Evolutionary conservation across 78 protist genomes (phyloP).

Genomic region (Protostelium mycophagum): DNA sequence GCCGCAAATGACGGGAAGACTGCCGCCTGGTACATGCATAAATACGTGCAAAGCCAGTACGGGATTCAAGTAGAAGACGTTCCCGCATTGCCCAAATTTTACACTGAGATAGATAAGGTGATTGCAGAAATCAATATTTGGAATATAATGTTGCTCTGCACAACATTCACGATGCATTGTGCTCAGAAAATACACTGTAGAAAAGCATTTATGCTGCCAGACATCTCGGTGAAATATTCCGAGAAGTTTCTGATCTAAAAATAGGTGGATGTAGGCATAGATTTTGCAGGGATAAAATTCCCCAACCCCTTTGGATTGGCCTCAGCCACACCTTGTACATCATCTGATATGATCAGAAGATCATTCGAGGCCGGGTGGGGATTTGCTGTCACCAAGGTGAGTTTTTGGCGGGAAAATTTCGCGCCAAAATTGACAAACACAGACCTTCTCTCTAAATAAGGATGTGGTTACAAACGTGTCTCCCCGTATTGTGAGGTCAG

Average conservation of each 20-base stretch:
- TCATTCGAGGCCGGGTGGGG: slow-evolving; percentile 98
- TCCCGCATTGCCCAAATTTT: slow-evolving; percentile 81
- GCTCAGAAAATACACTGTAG: too few species aligned
- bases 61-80: slow-evolving; percentile 52
- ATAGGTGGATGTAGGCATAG: slow-evolving; percentile 85
- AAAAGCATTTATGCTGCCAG: too few species aligned
- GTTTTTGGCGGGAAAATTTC: too few species aligned
- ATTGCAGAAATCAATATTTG: slow-evolving; percentile 71
- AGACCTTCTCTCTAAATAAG: slow-evolving; percentile 89
- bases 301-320: slow-evolving; percentile 96
- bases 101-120: slow-evolving; percentile 86
- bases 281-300: slow-evolving; percentile 80
- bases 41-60: slow-evolving; percentile 68
- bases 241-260: too few species aligned
- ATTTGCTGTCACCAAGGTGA: slow-evolving; percentile 96
- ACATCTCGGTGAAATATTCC: too few species aligned
- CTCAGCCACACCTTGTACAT: slow-evolving; percentile 88
- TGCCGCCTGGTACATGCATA: slow-evolving; percentile 90
- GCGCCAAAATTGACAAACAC: too few species aligned
- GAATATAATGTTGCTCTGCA: slow-evolving; percentile 81
- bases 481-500: slow-evolving; percentile 88
- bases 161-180: too few species aligned
- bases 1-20: slow-evolving; percentile 93
- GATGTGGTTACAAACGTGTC: slow-evolving; percentile 88
- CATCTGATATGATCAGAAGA: slow-evolving; percentile 84